Conservation (phyloP, 352 stramenopile genomes). For the Pythium sukuiense region DNA sequence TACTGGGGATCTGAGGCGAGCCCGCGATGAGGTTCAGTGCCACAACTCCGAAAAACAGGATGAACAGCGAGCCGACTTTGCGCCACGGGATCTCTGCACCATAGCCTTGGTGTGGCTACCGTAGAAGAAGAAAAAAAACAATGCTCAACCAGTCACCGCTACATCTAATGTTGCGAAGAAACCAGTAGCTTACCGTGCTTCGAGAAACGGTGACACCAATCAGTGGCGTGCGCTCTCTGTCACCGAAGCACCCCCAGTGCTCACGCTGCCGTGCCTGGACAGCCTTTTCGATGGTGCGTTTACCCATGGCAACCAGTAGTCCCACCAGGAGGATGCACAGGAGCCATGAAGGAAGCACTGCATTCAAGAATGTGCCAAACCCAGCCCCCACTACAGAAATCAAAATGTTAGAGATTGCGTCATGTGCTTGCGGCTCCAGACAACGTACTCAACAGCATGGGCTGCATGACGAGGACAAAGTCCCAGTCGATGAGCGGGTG, state of each 20-base stretch:
- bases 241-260: constrained; percentile 41
- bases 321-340: constrained; percentile 90
- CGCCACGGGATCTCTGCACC: constrained; percentile 55
- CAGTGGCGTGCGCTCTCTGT: constrained; percentile 23
- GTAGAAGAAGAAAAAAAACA: background rate
- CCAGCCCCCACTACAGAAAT: constrained; percentile 47
- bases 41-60: constrained; percentile 90
- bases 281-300: constrained; percentile 89
- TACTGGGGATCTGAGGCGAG: constrained; percentile 83
- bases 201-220: constrained; percentile 25
- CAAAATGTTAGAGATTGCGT: background rate
- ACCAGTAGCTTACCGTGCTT: background rate
- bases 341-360: constrained; percentile 86
- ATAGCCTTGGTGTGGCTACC: constrained; percentile 30
- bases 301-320: constrained; percentile 85
- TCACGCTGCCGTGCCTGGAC: constrained; percentile 88
- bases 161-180: background rate
- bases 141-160: background rate
- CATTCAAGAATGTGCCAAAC: constrained; percentile 92
- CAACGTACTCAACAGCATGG: constrained; percentile 74
- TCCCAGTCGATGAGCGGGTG: constrained; percentile 96
- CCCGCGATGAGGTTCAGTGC: constrained; percentile 93
- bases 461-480: constrained; percentile 96
- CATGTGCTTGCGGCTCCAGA: too few relatives aligned
- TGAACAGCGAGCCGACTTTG: constrained; percentile 83